Evolutionary conservation across 805 yeast species (phyloP).

Genomic region (Candida ovalis): DNA sequence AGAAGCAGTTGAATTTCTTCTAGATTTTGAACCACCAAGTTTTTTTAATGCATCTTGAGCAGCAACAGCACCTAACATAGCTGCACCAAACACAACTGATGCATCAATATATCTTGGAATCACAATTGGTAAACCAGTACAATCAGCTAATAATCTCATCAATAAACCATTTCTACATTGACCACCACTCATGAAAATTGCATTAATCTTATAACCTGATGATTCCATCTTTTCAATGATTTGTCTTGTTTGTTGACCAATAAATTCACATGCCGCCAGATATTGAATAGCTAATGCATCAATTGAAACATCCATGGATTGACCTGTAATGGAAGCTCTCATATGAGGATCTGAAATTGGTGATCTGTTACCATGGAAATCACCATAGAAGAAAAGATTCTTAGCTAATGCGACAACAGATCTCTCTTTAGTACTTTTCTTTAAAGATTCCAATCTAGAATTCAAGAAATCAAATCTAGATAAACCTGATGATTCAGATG

Average conservation of each 20-base stretch:
- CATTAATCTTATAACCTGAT: slow-evolving; percentile 71
- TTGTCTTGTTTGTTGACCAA: slow-evolving; percentile 96
- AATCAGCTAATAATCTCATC: slow-evolving; percentile 87
- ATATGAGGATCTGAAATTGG: slow-evolving; percentile 95
- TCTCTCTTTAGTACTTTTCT: slow-evolving; percentile 51
- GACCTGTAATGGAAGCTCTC: slow-evolving; percentile 91
- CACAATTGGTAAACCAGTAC: slow-evolving; percentile 86
- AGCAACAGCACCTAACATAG: slow-evolving; percentile 92
- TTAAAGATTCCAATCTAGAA: slow-evolving; percentile 64
- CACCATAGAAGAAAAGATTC: slow-evolving; percentile 91
- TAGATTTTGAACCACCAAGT: slow-evolving; percentile 19
- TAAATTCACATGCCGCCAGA: slow-evolving; percentile 93
- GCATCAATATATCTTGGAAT: slow-evolving; percentile 95
- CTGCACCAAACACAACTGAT: slow-evolving; percentile 95
- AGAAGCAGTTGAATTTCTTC: slow-evolving; percentile 29
- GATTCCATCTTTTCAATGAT: slow-evolving; percentile 81
- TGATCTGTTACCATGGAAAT: slow-evolving; percentile 92
- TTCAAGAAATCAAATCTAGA: slow-evolving; percentile 84
- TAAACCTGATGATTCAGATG: slow-evolving; percentile 63
- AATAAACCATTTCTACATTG: slow-evolving; percentile 90
- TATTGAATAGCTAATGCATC: slow-evolving; percentile 83
- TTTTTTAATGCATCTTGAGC: slow-evolving; percentile 55
- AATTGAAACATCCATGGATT: slow-evolving; percentile 83
- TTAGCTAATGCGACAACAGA: slow-evolving; percentile 79
- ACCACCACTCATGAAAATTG: slow-evolving; percentile 92